phyloP scores from a whole-genome alignment of 176 grass and related monocot genomes.

The Musa itinerans region DNA sequence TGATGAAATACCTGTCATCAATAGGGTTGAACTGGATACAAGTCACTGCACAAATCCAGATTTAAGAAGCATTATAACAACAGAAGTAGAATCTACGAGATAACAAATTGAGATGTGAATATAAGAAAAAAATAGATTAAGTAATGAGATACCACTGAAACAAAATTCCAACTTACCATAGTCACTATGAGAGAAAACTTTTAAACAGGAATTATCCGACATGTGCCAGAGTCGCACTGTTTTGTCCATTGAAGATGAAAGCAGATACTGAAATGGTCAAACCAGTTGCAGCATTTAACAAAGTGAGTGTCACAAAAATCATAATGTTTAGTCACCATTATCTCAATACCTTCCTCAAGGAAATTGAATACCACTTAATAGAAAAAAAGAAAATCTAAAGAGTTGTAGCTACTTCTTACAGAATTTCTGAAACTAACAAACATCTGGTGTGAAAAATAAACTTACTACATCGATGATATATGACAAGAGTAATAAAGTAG shows the following conservation, averaged over 20 bases:
- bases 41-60: slow-evolving; percentile 53
- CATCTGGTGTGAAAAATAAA: background rate
- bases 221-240: slow-evolving; percentile 95
- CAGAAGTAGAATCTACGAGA: slow-evolving; percentile 7
- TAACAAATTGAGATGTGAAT: background rate
- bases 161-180: slow-evolving; percentile 54
- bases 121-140: slow-evolving; percentile 5
- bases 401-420: background rate
- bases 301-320: background rate
- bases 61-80: slow-evolving; percentile 19
- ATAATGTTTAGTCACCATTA: background rate
- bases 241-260: slow-evolving; percentile 99
- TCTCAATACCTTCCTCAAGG: no score
- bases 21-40: slow-evolving; percentile 99
- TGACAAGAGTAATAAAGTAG: background rate
- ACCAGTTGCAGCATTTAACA: slow-evolving; percentile 8
- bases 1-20: slow-evolving; percentile 97
- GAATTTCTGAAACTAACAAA: background rate
- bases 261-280: slow-evolving; percentile 54
- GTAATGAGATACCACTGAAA: slow-evolving; percentile 9
- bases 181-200: slow-evolving; percentile 85
- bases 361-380: no score
- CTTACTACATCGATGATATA: background rate
- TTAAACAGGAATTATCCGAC: slow-evolving; percentile 63
- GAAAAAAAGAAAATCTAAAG: background rate